These are phyloP conservation scores for Cryptosporidium meleagridis DNA, from an alignment of 169 alveolate genomes.

Conservation along the genomic window DNA sequence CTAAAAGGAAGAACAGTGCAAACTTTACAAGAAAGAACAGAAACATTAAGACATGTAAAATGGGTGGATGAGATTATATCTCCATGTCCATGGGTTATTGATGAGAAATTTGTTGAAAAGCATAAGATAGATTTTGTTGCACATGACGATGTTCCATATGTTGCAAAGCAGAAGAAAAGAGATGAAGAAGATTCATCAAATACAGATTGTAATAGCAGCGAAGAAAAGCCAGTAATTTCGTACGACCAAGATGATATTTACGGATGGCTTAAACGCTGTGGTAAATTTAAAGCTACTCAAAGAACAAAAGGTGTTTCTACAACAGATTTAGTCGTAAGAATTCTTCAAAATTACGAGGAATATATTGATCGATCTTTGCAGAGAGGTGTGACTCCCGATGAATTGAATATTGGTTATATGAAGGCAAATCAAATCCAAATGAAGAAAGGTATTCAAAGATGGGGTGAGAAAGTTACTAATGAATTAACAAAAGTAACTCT, in stretches of 20 bases:
- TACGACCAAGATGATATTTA: conserved; percentile 88
- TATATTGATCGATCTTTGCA: conserved; percentile 92
- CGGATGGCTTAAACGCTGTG: conserved; percentile 89
- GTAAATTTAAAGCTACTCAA: conserved; percentile 92
- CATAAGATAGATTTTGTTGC: conserved; percentile 93
- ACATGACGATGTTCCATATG: conserved; percentile 94
- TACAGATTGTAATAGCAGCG: conserved; percentile 47
- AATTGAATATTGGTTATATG: conserved; percentile 91
- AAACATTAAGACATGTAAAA: conserved; percentile 92
- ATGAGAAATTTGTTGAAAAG: conserved; percentile 89
- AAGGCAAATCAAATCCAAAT: conserved; percentile 89
- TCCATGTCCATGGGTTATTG: conserved; percentile 96
- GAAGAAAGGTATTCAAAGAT: conserved; percentile 87
- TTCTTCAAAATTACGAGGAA: conserved; percentile 94
- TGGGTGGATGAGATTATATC: conserved; percentile 98
- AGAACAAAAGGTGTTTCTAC: conserved; percentile 97
- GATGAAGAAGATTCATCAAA: conserved; percentile 55
- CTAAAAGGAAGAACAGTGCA: conserved; percentile 95
- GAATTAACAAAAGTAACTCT: conserved; percentile 88
- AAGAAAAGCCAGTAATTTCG: conserved; percentile 76
- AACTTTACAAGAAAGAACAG: conserved; percentile 93
- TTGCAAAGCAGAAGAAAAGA: conserved; percentile 82
- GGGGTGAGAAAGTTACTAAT: conserved; percentile 89
- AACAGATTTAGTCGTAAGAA: conserved; percentile 93
- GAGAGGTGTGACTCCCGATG: conserved; percentile 93